phyloP scores from a whole-genome alignment of 1,139 yeast genomes.

The Yarrowia galli region DNA sequence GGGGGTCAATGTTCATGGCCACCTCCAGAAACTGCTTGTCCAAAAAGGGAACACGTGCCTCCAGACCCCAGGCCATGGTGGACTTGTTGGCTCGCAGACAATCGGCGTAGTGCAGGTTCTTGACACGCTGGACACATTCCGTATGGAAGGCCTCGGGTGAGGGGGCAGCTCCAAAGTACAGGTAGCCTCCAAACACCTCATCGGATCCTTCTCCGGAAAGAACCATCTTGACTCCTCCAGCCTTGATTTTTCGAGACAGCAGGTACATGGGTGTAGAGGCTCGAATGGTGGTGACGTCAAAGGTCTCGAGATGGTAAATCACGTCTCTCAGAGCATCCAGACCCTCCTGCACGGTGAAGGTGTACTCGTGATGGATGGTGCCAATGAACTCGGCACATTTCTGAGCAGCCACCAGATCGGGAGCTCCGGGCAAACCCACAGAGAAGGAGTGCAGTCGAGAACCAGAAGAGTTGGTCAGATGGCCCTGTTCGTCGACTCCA shows the following conservation, averaged over 20 bases:
- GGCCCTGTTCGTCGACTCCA: conserved; percentile 90
- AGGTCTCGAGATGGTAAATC: conserved; percentile 93
- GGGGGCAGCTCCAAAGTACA: conserved; percentile 97
- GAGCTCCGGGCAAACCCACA: conserved; percentile 96
- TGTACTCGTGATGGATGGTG: conserved; percentile 96
- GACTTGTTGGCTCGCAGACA: conserved; percentile 99
- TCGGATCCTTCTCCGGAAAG: conserved; percentile 99
- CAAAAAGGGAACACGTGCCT: conserved; percentile 98
- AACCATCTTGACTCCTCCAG: conserved; percentile 99
- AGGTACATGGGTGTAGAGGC: conserved; percentile 99
- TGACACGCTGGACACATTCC: conserved; percentile 94
- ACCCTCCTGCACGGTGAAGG: conserved; percentile 95
- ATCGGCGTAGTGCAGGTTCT: conserved; percentile 96
- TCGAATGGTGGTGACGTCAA: conserved; percentile 97
- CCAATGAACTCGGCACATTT: conserved; percentile 94
- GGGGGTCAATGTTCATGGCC: conserved; percentile 93
- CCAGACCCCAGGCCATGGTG: conserved; percentile 99
- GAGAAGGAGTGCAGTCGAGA: conserved; percentile 94
- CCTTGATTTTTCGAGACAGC: conserved; percentile 94
- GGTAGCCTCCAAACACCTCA: conserved; percentile 97
- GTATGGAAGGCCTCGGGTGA: conserved; percentile 88
- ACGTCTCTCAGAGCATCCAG: conserved; percentile 94
- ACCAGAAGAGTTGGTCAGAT: conserved; percentile 77
- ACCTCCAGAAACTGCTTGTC: conserved; percentile 91
- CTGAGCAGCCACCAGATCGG: conserved; percentile 94